Evolutionary conservation across 2,329 filamentous ascomycete species (phyloP), one percentile per base, ranked within the genome.

Genomic region (Dothistroma septosporum): DNA sequence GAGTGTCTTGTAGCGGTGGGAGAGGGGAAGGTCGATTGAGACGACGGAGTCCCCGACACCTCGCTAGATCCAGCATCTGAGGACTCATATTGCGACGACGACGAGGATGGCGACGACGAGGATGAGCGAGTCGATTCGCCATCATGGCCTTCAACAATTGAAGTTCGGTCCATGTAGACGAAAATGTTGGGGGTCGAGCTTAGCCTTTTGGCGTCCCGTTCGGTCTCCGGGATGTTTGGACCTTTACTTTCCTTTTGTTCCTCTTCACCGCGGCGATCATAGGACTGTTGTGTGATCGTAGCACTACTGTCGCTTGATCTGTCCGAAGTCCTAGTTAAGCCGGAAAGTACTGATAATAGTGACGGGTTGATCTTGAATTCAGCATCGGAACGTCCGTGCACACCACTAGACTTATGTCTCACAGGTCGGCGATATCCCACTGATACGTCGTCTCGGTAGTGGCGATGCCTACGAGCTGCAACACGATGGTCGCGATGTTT

Each of bases 301-400:
- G 77, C 78, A 58, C 74, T 77, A 66, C 78, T 80, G n/a, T 73
- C 77, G 64, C 75, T 78, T 1, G 77, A 79, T 16, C 69, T 69
- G 55, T 70, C 73, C 14, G 78, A 78, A 10, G 70, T 69, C 55
- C 75, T 73, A 2, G 77, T 79, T 49, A 77, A 63, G 55, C 70
- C 73, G 24, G 78, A 78, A 10, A 76, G 62, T 2, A 79, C 71
- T 1, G 78, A 80, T 47, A 75, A 65, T 33, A 78, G 63, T 5
- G 78, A 80, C 7, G 75, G 72, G 55, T 77, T 78, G 35, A 75
- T 37, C 37, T 66, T 73, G 41, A 76, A 61, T 16, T 61, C 41
- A 28, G 62, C 61, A 44, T 74, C 73, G 57, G 68, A 68, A 49
- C 71, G 72, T 58, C 74, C 73, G 35, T 60, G 55, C 21, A 73